Conservation (phyloP, 257 asterid genomes). For the Solanum dulcamara region DNA sequence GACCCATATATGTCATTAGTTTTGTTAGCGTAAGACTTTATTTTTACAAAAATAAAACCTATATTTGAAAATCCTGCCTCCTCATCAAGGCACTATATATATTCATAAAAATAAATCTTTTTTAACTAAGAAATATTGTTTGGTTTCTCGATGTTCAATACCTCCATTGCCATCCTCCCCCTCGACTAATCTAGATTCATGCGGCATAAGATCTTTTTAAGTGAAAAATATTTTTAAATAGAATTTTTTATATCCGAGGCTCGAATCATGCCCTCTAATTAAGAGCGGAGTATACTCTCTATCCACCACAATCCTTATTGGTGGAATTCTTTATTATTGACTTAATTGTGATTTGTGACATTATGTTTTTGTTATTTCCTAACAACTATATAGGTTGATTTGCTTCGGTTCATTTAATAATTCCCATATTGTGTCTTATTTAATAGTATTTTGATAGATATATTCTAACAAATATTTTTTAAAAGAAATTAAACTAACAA, state of each 20-base stretch:
- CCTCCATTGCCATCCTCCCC: neutral
- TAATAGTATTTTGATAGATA: neutral
- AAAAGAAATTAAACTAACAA: neutral
- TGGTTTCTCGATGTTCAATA: neutral
- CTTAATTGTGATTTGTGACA: neutral
- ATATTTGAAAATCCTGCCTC: neutral
- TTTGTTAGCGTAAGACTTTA: neutral
- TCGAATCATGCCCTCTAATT: neutral
- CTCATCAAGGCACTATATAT: neutral
- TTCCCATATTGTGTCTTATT: neutral
- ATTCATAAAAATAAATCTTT: neutral
- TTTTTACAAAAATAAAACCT: neutral
- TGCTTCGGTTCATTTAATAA: neutral
- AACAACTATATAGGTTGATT: neutral
- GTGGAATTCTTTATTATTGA: neutral
- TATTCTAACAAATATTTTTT: neutral
- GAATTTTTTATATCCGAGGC: fast-evolving
- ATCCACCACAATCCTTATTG: neutral
- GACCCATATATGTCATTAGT: neutral
- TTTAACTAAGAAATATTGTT: neutral
- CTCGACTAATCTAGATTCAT: neutral
- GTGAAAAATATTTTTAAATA: neutral
- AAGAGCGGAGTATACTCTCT: neutral
- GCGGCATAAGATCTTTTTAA: neutral
- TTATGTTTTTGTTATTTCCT: neutral